Conservation (phyloP, 2,329 filamentous ascomycete genomes). For the Xylaria hypoxylon region DNA sequence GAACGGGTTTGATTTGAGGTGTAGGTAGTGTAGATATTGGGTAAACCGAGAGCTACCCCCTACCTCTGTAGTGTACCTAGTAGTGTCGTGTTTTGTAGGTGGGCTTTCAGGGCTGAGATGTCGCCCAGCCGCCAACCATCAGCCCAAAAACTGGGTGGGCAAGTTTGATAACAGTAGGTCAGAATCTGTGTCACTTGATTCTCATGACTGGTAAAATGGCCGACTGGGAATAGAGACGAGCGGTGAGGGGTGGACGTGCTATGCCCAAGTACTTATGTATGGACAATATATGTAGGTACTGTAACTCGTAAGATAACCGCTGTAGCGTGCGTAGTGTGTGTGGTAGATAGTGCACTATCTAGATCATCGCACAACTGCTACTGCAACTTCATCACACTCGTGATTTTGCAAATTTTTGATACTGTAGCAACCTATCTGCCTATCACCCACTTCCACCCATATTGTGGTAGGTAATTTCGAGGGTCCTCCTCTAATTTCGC, state of each 20-base stretch:
- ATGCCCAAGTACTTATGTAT: constrained; percentile 1
- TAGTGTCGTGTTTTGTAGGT: not conserved
- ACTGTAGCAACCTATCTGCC: constrained; percentile 20
- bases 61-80: too few relatives aligned
- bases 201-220: not conserved
- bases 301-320: too few relatives aligned
- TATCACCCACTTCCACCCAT: constrained; percentile 15
- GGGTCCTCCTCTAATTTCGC: constrained; percentile 40
- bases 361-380: constrained; percentile 13
- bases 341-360: not conserved
- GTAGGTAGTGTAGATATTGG: not conserved
- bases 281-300: not conserved
- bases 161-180: constrained; percentile 16
- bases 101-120: constrained; percentile 34
- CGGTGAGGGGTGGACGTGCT: constrained; percentile 15
- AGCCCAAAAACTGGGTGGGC: constrained; percentile 14
- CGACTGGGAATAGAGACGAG: not conserved
- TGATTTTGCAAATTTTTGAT: constrained; percentile 29
- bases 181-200: constrained; percentile 26
- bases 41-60: constrained; percentile 2
- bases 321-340: not conserved
- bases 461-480: constrained; percentile 38
- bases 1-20: not conserved
- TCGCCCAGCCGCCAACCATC: constrained; percentile 15
- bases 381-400: constrained; percentile 26